These are phyloP conservation scores for Elongisporangium prolatum DNA, from an alignment of 352 stramenopile species.

Conservation along the genomic window DNA sequence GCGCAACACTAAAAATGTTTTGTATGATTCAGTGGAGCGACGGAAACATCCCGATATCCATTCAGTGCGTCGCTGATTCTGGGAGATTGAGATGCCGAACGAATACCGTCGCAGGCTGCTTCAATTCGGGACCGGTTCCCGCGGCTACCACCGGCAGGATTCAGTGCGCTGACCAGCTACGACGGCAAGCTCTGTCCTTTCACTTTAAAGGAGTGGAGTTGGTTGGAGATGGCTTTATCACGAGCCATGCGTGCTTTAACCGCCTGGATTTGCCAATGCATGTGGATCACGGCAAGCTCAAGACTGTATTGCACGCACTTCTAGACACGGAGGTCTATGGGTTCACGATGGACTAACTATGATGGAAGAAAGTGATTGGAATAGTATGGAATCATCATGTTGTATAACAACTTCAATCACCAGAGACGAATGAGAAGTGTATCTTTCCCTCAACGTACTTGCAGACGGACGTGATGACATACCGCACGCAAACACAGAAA, in stretches of 20 bases:
- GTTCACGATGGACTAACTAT: slow-evolving; percentile 1
- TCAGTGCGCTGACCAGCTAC: background rate
- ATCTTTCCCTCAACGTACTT: no score
- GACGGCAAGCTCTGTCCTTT: background rate
- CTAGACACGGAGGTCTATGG: background rate
- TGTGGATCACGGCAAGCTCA: background rate
- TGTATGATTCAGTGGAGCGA: slow-evolving; percentile 15
- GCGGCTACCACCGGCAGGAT: slow-evolving; percentile 20
- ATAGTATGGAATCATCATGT: no score
- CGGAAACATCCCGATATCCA: slow-evolving; percentile 6
- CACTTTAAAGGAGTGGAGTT: background rate
- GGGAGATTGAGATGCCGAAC: slow-evolving; percentile 29
- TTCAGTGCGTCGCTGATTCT: slow-evolving; percentile 13
- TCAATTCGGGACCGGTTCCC: slow-evolving; percentile 22
- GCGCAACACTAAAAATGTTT: slow-evolving; percentile 47
- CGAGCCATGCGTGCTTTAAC: slow-evolving; percentile 7
- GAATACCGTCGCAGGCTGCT: slow-evolving; percentile 31
- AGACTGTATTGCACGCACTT: background rate
- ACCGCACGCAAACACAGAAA: no score
- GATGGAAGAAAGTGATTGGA: no score
- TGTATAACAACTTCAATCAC: no score
- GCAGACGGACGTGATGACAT: no score
- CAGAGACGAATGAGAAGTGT: no score
- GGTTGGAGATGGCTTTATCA: slow-evolving; percentile 1
- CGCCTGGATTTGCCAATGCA: slow-evolving; percentile 2